Evolutionary conservation across 75 land plant genomes (phyloP).

Genomic region (Pseudotsuga menziesii): DNA sequence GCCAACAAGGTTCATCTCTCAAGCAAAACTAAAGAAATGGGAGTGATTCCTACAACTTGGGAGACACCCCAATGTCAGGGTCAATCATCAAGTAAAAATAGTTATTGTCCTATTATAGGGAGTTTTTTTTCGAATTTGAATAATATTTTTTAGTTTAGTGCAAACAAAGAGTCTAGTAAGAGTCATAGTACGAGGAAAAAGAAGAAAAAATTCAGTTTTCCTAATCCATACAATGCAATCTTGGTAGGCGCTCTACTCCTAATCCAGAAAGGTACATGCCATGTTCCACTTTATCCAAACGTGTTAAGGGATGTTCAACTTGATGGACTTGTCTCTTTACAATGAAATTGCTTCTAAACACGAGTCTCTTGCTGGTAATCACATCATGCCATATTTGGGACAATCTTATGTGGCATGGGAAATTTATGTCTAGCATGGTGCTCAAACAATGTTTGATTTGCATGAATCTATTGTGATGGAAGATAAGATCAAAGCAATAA

Average conservation of each 20-base stretch:
- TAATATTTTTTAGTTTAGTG: constrained; percentile 29
- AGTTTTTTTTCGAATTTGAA: constrained; percentile 12
- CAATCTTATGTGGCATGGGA: constrained; percentile 16
- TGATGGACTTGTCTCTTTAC: constrained; percentile 85
- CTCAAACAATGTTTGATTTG: not conserved
- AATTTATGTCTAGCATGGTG: constrained; percentile 17
- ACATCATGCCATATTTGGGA: constrained; percentile 13
- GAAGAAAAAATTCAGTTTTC: constrained; percentile 19
- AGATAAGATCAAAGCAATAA: too few species aligned
- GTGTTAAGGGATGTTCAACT: constrained; percentile 41
- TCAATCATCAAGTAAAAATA: constrained; percentile 15
- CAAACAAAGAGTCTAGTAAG: constrained; percentile 23
- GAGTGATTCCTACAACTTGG: not conserved
- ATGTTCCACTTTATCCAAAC: constrained; percentile 17
- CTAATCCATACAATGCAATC: constrained; percentile 10
- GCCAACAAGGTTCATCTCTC: constrained; percentile 5
- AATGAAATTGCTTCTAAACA: constrained; percentile 22
- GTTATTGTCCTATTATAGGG: not conserved
- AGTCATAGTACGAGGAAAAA: constrained; percentile 16
- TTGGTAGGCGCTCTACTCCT: constrained; percentile 19
- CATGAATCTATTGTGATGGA: constrained; percentile 16
- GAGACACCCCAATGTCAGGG: constrained; percentile 6
- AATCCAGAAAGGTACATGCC: constrained; percentile 21
- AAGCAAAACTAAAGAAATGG: not conserved
- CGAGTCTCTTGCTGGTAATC: not conserved